Evolutionary conservation across 2,329 filamentous ascomycete genomes (phyloP).

Genomic region (Aspergillus spinulosporus): DNA sequence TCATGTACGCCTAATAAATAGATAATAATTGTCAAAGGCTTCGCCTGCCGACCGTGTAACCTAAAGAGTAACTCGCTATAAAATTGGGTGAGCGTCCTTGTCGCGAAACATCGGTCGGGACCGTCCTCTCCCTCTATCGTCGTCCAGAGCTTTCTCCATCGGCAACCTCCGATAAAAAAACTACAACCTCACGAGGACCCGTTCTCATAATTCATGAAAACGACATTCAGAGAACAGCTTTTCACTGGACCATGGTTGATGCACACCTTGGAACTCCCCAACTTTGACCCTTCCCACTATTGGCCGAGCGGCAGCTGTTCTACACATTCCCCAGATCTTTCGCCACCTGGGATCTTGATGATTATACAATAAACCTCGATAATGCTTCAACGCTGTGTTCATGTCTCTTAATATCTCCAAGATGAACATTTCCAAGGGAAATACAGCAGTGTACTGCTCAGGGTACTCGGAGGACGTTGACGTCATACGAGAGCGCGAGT

Average conservation of each 20-base stretch:
- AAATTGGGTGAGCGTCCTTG: neutral
- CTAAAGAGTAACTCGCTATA: neutral
- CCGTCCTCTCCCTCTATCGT: constrained; percentile 8
- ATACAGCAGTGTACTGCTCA: constrained; percentile 20
- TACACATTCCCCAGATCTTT: constrained; percentile 2
- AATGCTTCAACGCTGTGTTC: neutral
- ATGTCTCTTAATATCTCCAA: neutral
- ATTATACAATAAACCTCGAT: constrained; percentile 5
- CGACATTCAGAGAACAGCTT: neutral
- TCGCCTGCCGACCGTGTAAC: neutral
- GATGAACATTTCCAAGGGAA: neutral
- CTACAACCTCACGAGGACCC: neutral
- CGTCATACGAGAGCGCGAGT: constrained; percentile 49
- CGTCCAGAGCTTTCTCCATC: neutral
- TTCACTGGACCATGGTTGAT: neutral
- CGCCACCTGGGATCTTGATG: constrained; percentile 10
- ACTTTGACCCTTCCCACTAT: constrained; percentile 14
- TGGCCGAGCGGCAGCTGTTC: constrained; percentile 9
- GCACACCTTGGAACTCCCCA: constrained; percentile 1
- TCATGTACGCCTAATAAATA: neutral
- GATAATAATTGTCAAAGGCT: neutral
- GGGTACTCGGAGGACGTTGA: constrained; percentile 50
- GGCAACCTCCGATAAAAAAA: constrained; percentile 15
- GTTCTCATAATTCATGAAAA: neutral
- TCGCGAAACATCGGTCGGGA: constrained; percentile 5